Percentiles rank a stretch among this genome's conserved stretches.
phyloP scores from a whole-genome alignment of 129 eudicot species.

The Flaveria robusta region DNA sequence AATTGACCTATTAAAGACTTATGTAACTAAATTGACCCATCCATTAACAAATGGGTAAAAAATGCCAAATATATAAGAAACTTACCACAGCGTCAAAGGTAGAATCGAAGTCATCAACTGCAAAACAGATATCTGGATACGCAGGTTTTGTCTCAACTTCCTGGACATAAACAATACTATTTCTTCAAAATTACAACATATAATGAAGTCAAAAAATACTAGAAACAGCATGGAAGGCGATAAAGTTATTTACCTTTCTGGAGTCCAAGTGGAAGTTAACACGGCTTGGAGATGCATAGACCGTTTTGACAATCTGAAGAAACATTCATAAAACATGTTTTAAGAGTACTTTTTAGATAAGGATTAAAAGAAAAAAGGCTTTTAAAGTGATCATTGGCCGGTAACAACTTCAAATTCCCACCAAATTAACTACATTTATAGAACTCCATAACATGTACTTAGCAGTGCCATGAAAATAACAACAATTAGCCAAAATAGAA shows the following conservation, averaged over 20 bases:
- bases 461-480: too few relatives aligned
- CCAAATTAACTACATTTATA: neutral
- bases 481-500: too few relatives aligned
- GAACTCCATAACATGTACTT: neutral
- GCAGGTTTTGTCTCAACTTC: slow-evolving; percentile 97
- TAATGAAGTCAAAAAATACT: slow-evolving; percentile 11
- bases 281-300: slow-evolving; percentile 98
- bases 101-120: slow-evolving; percentile 99
- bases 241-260: slow-evolving; percentile 67
- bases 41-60: neutral
- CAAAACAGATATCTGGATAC: slow-evolving; percentile 97
- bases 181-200: slow-evolving; percentile 1
- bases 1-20: neutral
- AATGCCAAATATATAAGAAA: neutral
- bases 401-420: slow-evolving; percentile 14
- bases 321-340: slow-evolving; percentile 8
- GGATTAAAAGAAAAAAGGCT: too few relatives aligned
- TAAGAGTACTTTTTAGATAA: neutral
- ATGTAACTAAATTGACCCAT: neutral
- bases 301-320: slow-evolving; percentile 88
- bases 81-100: slow-evolving; percentile 98
- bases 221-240: slow-evolving; percentile 12
- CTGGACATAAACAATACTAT: slow-evolving; percentile 43
- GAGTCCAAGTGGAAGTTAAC: slow-evolving; percentile 93
- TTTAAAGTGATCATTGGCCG: neutral